A percentile compares a stretch with the other conserved stretches of the same genome.
phyloP scores from a whole-genome alignment of 2,329 filamentous ascomycete species.

The Rutstroemia sp. region DNA sequence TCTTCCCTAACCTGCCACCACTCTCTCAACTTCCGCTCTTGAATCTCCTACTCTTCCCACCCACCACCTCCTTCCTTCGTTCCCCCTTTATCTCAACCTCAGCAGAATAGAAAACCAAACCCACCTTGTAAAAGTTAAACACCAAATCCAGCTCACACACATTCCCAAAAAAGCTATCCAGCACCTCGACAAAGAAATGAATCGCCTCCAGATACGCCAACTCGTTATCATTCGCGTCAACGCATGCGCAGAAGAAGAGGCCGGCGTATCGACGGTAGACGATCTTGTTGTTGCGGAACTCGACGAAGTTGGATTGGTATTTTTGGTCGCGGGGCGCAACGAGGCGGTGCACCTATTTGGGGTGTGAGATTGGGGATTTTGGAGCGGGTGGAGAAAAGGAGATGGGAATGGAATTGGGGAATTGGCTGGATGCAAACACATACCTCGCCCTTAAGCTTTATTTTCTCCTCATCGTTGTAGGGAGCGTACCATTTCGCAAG shows the following conservation, averaged over 20 bases:
- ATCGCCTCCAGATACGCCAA: slow-evolving; percentile 94
- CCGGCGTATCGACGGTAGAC: slow-evolving; percentile 97
- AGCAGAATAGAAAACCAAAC: slow-evolving; percentile 1
- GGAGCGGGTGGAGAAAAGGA: neutral
- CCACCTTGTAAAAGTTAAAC: slow-evolving; percentile 67
- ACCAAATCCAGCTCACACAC: slow-evolving; percentile 95
- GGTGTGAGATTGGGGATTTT: neutral
- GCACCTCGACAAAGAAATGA: slow-evolving; percentile 98
- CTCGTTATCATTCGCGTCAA: slow-evolving; percentile 98
- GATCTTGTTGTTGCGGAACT: slow-evolving; percentile 90
- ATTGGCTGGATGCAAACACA: slow-evolving; percentile 15
- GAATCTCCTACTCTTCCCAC: neutral
- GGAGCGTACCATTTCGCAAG: slow-evolving; percentile 98
- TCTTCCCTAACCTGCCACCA: too few relatives aligned
- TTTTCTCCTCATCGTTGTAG: slow-evolving; percentile 97
- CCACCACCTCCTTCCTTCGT: neutral
- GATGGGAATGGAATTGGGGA: neutral
- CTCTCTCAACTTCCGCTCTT: neutral
- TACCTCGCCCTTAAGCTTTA: slow-evolving; percentile 97
- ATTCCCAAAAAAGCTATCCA: slow-evolving; percentile 98
- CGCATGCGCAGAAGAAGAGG: slow-evolving; percentile 98
- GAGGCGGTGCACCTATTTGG: slow-evolving; percentile 79
- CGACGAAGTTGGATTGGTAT: slow-evolving; percentile 99
- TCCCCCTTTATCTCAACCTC: neutral
- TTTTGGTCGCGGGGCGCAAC: slow-evolving; percentile 97